Base-by-base conservation (phyloP, 257 asterid genomes). In the Schizonepeta tenuifolia region DNA sequence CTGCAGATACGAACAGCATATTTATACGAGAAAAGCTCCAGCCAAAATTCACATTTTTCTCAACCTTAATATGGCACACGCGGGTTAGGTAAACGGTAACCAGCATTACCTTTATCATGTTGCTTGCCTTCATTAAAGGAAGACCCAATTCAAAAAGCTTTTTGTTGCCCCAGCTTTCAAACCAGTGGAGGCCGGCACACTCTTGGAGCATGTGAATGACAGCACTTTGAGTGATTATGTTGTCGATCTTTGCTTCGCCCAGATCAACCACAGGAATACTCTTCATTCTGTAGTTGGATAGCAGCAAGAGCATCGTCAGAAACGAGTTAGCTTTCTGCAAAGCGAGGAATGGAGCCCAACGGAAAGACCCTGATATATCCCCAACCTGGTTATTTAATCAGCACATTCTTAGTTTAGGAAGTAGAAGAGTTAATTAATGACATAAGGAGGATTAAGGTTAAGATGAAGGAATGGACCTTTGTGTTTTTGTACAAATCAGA, bases 281-380 rank as follows among this genome's bases (percentile, higher is more conserved):
- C 86, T 95, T 95, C 99, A 95, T 95, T 84, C 95, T 86, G 82
- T 92, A 95, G 50, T 87, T 90, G 7, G 99, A 95, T 51, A 95
- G 87, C 67, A 95, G 85, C 54, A 95, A 85, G 57, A 95, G 99
- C 99, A 95, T 92, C 7, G 99, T 95, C 77, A 95, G 75, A 74
- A 95, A 92, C 2, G 99, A 95, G 90, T 95, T 95, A 0, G 96
- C 77, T 41, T 84, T 87, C 85, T 95, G 99, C 87, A 95, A 75
- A 1, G 99, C 99, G 4, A 92, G 96, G 83, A 92, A 95, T 1
- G 99, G 99, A 38, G 99, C 99, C 99, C 98, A 95, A 35, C 99
- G 97, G 68, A 95, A 95, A 40, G 94, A 86, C 75, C 98, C 99
- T 7, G 99, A 80, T 55, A 95, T 95, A 73, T 95, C 98, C 36